Percentiles rank a stretch among this genome's conserved stretches.
phyloP scores from a whole-genome alignment of 805 yeast genomes.

The Kodamaea fukazawae region DNA sequence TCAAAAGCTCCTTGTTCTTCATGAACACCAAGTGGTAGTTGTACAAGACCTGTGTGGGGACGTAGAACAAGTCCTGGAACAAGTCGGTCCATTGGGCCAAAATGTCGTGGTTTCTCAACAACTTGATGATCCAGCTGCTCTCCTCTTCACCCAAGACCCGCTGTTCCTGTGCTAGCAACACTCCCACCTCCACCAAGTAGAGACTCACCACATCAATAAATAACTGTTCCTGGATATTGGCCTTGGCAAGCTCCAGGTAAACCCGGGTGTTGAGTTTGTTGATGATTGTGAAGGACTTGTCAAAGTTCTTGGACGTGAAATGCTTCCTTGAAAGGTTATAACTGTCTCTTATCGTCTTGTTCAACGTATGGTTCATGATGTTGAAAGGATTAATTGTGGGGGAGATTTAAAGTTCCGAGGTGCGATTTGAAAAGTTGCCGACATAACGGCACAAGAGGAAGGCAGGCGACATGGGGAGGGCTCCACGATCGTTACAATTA shows the following conservation, averaged over 20 bases:
- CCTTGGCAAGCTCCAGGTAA: slow-evolving; percentile 22
- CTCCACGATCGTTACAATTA: too few relatives aligned
- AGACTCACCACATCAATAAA: slow-evolving; percentile 34
- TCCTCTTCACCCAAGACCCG: slow-evolving; percentile 4
- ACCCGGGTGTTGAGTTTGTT: slow-evolving; percentile 21
- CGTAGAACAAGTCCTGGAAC: slow-evolving; percentile 18
- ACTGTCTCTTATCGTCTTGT: slow-evolving; percentile 10
- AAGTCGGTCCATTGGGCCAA: slow-evolving; percentile 16
- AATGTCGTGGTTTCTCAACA: slow-evolving; percentile 18
- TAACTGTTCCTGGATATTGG: slow-evolving; percentile 22
- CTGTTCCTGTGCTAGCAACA: slow-evolving; percentile 9
- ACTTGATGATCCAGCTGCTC: slow-evolving; percentile 11
- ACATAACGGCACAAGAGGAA: too few relatives aligned
- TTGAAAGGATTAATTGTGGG: not conserved
- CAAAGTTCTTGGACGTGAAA: slow-evolving; percentile 38
- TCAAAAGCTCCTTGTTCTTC: slow-evolving; percentile 22
- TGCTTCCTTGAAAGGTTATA: slow-evolving; percentile 37
- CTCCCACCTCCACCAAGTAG: slow-evolving; percentile 37
- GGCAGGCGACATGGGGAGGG: too few relatives aligned
- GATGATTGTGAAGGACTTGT: slow-evolving; percentile 28
- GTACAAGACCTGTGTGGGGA: slow-evolving; percentile 34
- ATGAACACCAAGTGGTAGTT: slow-evolving; percentile 30
- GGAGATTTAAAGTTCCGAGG: slow-evolving; percentile 6
- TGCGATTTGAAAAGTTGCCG: not conserved
- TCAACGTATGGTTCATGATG: slow-evolving; percentile 2